Conservation (phyloP, 352 stramenopile species). For the Peronospora farinosa region DNA sequence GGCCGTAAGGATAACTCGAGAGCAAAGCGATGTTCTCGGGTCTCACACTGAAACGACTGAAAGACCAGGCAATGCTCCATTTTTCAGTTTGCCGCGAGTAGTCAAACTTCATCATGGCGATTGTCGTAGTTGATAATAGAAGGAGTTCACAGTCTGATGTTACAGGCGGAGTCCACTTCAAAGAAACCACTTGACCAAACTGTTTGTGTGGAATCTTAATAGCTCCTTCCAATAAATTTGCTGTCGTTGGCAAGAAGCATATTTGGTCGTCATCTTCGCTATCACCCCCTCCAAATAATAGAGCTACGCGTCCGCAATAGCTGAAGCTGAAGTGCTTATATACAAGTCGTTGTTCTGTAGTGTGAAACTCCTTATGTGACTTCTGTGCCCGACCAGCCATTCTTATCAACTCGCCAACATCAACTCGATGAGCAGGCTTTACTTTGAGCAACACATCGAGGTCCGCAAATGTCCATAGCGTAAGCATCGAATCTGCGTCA, state of each 20-base stretch:
- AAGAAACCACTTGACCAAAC: conserved; percentile 46
- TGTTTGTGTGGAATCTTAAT: conserved; percentile 51
- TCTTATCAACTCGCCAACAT: conserved; percentile 35
- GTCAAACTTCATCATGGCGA: conserved; percentile 58
- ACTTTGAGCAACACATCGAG: conserved; percentile 43
- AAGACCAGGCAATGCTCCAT: conserved; percentile 58
- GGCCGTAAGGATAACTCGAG: conserved; percentile 43
- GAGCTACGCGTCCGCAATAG: conserved; percentile 44
- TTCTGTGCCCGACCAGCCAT: conserved; percentile 14
- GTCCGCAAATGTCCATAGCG: conserved; percentile 56
- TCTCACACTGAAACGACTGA: conserved; percentile 49
- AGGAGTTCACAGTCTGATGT: conserved; percentile 49
- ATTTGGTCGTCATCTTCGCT: conserved; percentile 28
- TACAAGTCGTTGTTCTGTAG: conserved; percentile 25
- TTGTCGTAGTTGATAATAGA: conserved; percentile 58
- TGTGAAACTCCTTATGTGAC: conserved; percentile 37
- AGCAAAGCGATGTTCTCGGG: conserved; percentile 49
- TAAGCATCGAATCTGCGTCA: conserved; percentile 31
- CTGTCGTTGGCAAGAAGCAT: conserved; percentile 48
- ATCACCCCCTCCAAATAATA: conserved; percentile 40
- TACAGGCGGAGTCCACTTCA: conserved; percentile 60
- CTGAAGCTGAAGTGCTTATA: conserved; percentile 57
- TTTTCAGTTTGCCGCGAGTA: conserved; percentile 30
- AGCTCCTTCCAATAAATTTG: conserved; percentile 48
- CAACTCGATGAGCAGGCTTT: conserved; percentile 32